Evolutionary conservation across 2,329 filamentous ascomycete species (phyloP), one percentile per base, ranked within the genome.

Genomic region (Amphichorda felina): DNA sequence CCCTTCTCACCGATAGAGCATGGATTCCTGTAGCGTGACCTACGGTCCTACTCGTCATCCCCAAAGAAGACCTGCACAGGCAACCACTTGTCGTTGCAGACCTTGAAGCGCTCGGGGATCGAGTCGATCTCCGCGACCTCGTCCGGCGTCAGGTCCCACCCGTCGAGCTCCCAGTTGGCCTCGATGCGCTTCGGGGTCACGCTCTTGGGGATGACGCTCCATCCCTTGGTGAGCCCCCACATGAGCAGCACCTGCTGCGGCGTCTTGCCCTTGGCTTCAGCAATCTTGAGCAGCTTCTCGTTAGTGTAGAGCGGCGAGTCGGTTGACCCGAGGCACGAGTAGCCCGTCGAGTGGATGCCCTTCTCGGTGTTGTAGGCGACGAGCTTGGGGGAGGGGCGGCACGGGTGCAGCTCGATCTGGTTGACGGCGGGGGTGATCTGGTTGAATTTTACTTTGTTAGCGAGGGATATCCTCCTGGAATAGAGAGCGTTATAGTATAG

Each of bases 181-280:
- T 82, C 67, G 50, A 94, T 87, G 29, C 85, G 73, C 36, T 66
- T 66, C 45, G 76, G 71, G 45, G 74, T 87, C 39, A 88, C 81
- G 35, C 74, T 82, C 71, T 94, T 94, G 49, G 85, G 85, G 49
- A 94, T 86, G 35, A 94, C 84, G 44, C 75, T 82, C 66, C 79
- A 85, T 40, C 81, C 84, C 53, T 86, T 78, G 55, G 82, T 75
- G 37, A 93, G 62, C 43, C 84, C 85, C 84, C 85, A 94, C 48
- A 77, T 66, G 43, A 94, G 62, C 48, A 91, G 62, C 35, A 87
- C 73, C 67, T 93, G 82, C 64, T 87, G 79, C 8, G 72, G 66
- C 11, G 77, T 76, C 64, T 77, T 78, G 51, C 71, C 71, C 63
- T 82, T 82, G 45, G 57, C 60, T 52, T 78, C 61, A 22, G 81